Base-by-base conservation (phyloP, 352 stramenopile genomes). In the Phytophthora uliginosa region DNA sequence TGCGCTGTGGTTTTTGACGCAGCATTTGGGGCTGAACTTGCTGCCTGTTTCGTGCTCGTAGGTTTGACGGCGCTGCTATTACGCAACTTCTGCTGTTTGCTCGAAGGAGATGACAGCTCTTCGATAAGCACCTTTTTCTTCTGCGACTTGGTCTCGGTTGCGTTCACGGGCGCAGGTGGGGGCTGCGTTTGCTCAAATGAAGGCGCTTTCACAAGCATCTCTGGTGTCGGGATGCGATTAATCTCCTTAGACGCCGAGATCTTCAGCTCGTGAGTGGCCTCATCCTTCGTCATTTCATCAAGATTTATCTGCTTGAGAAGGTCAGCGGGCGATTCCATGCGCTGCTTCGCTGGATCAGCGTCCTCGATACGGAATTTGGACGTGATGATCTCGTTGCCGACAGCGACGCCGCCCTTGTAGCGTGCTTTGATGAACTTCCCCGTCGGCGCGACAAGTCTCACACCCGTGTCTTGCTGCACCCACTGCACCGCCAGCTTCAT, bases 401-500 rank as follows among this genome's bases (percentile, higher is more conserved):
- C 69, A 10, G 48, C 67, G 15, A 90, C 83, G 7, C 26, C 26
- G 26, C 26, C 26, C 3, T 31, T 31, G 26, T 31, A 31, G 26
- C 26, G 26, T 31, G 26, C 26, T 31, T 31, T 31, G 26, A 31
- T 31, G 26, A 31, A 31, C 26, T 31, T 31, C 26, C 88, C 85
- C 17, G 74, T 67, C 0, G 70, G 65, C 12, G 74, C 70, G 26
- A 82, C 78, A 22, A 90, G 74, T 20, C 63, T 54, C 45, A 91
- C 67, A 3, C 78, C 69, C 3, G 85, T 81, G 52, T 96, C 89
- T 31, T 92, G 73, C 60, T 94, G 85, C 20, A 91, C 86, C 88
- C 88, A 96, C n/a, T 86, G 76, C 42, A 93, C 77, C 26, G 89
- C 88, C 20, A 96, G 75, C 54, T 92, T 92, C 66, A 95, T 83